These are phyloP conservation scores for Ceratopteris richardii DNA, from an alignment of 75 land plant species.

Conservation along the genomic window DNA sequence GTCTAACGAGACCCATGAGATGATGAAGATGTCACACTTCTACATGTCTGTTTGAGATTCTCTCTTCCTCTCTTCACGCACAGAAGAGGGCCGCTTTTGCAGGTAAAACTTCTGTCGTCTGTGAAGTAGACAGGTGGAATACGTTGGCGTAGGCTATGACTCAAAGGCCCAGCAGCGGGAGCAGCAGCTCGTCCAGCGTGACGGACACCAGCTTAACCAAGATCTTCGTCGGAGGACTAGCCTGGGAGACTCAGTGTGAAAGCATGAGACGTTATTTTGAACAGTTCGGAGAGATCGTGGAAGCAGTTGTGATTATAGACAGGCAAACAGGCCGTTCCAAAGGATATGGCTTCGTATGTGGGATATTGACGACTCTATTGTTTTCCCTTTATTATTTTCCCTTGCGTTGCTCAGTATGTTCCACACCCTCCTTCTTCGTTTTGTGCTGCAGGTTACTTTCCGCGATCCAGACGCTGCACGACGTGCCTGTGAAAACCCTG, in stretches of 20 bases:
- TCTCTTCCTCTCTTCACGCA: too few species aligned
- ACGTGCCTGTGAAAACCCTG: slow-evolving; percentile 57
- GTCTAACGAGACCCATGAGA: too few species aligned
- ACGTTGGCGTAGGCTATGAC: too few species aligned
- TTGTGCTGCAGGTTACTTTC: slow-evolving; percentile 52
- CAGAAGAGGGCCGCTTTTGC: too few species aligned
- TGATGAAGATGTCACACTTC: too few species aligned
- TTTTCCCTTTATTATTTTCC: neutral
- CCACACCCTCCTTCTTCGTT: neutral
- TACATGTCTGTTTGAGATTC: too few species aligned
- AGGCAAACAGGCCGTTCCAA: slow-evolving; percentile 71
- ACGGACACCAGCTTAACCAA: slow-evolving; percentile 63
- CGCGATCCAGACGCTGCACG: slow-evolving; percentile 70
- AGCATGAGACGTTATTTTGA: slow-evolving; percentile 52
- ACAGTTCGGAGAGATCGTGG: slow-evolving; percentile 74
- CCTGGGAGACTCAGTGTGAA: slow-evolving; percentile 79
- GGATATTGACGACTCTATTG: too few species aligned
- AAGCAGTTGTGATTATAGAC: slow-evolving; percentile 73
- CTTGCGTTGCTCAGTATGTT: neutral
- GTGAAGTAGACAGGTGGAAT: too few species aligned
- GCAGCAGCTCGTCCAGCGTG: neutral
- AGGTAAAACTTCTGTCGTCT: too few species aligned
- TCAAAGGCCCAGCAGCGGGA: neutral
- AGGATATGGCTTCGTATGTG: slow-evolving; percentile 80
- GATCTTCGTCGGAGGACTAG: slow-evolving; percentile 74